Conservation (phyloP, 2,329 filamentous ascomycete genomes). For the Lachnellula occidentalis region DNA sequence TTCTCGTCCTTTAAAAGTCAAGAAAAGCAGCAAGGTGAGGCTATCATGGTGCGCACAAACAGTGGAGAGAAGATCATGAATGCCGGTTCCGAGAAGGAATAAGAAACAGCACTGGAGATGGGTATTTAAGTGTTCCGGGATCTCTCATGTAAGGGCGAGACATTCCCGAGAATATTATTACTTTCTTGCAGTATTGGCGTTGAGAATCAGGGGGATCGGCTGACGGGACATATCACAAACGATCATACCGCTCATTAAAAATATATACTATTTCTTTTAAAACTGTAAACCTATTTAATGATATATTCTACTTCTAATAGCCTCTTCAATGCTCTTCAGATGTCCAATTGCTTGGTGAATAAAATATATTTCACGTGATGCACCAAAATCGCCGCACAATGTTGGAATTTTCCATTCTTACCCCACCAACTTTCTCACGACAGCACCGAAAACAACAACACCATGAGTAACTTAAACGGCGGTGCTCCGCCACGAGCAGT, state of each 20-base stretch:
- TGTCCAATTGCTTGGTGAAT: background rate
- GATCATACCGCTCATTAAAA: too few relatives aligned
- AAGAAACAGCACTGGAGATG: background rate
- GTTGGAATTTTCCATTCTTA: constrained; percentile 18
- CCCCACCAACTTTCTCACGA: background rate
- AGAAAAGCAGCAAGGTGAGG: constrained; percentile 2
- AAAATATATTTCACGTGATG: constrained; percentile 2
- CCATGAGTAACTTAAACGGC: constrained; percentile 59
- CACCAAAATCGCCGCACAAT: constrained; percentile 4
- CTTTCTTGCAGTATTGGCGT: too few relatives aligned
- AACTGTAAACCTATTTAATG: too few relatives aligned
- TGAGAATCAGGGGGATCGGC: too few relatives aligned
- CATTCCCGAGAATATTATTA: too few relatives aligned
- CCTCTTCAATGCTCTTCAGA: too few relatives aligned
- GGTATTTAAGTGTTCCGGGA: too few relatives aligned
- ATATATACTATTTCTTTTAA: too few relatives aligned
- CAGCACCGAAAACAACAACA: constrained; percentile 12
- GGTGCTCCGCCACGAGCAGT: constrained; percentile 53
- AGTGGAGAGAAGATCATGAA: constrained; percentile 1
- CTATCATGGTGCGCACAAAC: background rate
- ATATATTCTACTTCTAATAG: too few relatives aligned
- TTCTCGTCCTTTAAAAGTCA: constrained; percentile 12
- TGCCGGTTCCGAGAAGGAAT: background rate
- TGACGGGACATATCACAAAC: too few relatives aligned
- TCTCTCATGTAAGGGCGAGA: too few relatives aligned